Conservation (phyloP, 148 eudicot species). For the Rhododendron molle region DNA sequence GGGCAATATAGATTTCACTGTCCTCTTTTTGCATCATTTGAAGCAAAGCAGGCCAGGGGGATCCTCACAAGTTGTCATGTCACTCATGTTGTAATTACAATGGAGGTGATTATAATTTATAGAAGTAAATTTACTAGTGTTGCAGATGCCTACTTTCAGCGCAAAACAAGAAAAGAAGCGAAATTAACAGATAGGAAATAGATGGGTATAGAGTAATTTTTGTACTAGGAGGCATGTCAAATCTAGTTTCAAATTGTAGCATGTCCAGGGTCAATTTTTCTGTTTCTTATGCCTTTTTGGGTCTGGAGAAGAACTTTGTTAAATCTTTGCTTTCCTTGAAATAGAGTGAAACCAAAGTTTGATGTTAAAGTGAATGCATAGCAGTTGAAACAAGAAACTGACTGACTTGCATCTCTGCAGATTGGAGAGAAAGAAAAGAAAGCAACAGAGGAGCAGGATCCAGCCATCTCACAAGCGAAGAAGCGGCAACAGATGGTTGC, state of each 20-base stretch:
- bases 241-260: background rate
- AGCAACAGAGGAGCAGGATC: constrained; percentile 51
- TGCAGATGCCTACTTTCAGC: background rate
- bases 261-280: background rate
- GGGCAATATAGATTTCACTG: constrained; percentile 11
- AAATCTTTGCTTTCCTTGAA: background rate
- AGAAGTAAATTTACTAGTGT: background rate
- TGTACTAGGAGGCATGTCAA: background rate
- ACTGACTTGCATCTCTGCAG: constrained; percentile 32
- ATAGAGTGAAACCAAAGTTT: background rate
- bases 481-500: constrained; percentile 52
- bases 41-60: constrained; percentile 28
- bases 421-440: constrained; percentile 61
- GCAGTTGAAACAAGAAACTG: background rate
- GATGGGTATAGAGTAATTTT: background rate
- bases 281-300: background rate
- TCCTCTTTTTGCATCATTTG: background rate
- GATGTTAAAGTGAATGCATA: background rate
- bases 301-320: background rate
- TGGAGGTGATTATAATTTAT: background rate
- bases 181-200: background rate
- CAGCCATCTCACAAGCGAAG: constrained; percentile 62
- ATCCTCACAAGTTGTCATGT: background rate
- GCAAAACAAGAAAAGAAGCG: too few species aligned
- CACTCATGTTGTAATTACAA: background rate